Evolutionary conservation across 768 basidiomycete genomes (phyloP).

Genomic region (Clitopilus hobsonii): DNA sequence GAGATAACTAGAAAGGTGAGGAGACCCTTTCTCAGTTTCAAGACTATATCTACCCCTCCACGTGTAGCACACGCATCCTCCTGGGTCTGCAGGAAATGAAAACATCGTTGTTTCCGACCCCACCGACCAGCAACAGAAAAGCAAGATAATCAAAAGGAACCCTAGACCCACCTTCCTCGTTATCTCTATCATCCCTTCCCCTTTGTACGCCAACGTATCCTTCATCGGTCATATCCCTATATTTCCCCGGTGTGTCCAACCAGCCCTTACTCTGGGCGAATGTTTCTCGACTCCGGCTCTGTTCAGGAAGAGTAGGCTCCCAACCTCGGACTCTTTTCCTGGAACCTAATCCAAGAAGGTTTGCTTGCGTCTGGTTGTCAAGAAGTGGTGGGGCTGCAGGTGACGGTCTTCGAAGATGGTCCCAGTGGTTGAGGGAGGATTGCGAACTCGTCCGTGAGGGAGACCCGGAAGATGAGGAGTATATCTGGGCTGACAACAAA

Average conservation of each 20-base stretch:
- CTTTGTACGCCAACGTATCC: conserved; percentile 30
- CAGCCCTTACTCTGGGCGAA: conserved; percentile 57
- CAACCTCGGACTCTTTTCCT: conserved; percentile 44
- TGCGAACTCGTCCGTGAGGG: conserved; percentile 11
- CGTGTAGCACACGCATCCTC: neutral
- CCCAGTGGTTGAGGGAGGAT: neutral
- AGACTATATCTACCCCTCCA: neutral
- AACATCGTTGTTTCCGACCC: neutral
- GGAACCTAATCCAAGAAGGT: conserved; percentile 47
- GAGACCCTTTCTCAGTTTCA: neutral
- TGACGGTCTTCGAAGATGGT: neutral
- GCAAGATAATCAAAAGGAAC: neutral
- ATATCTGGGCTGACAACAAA: conserved; percentile 16
- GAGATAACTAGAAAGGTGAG: neutral
- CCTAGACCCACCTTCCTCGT: conserved; percentile 5
- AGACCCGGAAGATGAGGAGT: conserved; percentile 5
- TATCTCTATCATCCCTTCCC: conserved; percentile 12
- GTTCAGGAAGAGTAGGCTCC: conserved; percentile 59
- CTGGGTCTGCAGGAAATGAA: neutral
- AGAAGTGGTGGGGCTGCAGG: conserved; percentile 7
- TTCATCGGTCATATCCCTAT: conserved; percentile 41
- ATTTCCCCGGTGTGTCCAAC: conserved; percentile 66
- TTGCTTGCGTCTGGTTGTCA: conserved; percentile 20
- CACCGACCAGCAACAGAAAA: neutral
- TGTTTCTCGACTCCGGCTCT: conserved; percentile 47